Evolutionary conservation across 805 yeast genomes (phyloP).

Genomic region (Ogataea ramenticola): DNA sequence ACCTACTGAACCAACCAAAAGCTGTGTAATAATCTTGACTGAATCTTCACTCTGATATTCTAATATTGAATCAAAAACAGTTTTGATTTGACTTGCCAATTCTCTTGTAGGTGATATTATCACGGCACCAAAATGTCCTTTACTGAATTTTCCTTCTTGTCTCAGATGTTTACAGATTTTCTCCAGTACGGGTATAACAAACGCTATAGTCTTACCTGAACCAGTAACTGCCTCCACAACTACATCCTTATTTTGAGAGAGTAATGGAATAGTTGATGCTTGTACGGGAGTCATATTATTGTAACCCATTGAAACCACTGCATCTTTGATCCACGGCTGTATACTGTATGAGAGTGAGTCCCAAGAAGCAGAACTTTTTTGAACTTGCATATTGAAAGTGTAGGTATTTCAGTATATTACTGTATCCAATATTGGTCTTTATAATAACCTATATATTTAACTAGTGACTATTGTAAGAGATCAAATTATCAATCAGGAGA

Average conservation of each 20-base stretch:
- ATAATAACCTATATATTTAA: too few species aligned
- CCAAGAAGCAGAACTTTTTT: conserved; percentile 53
- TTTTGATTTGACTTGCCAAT: conserved; percentile 60
- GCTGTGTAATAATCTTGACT: conserved; percentile 43
- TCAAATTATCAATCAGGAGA: too few species aligned
- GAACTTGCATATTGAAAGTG: conserved; percentile 5
- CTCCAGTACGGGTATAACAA: conserved; percentile 74
- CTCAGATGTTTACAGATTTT: conserved; percentile 34
- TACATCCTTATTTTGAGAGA: conserved; percentile 82
- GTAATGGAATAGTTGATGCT: conserved; percentile 86
- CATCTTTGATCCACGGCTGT: conserved; percentile 66
- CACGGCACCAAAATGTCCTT: conserved; percentile 66
- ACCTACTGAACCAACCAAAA: conserved; percentile 56
- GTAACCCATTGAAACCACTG: conserved; percentile 69
- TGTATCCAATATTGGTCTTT: too few species aligned
- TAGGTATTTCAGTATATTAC: too few species aligned
- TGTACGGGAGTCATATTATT: conserved; percentile 93
- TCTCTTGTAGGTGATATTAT: conserved; percentile 67
- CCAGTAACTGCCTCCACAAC: conserved; percentile 98
- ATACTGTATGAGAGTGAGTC: conserved; percentile 41
- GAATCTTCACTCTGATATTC: conserved; percentile 47
- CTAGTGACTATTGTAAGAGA: too few species aligned
- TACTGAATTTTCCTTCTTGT: conserved; percentile 29
- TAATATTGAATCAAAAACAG: conserved; percentile 56
- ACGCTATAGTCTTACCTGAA: conserved; percentile 95